phyloP scores from a whole-genome alignment of 2,329 filamentous ascomycete genomes.

The Ceratocystis papillata region DNA sequence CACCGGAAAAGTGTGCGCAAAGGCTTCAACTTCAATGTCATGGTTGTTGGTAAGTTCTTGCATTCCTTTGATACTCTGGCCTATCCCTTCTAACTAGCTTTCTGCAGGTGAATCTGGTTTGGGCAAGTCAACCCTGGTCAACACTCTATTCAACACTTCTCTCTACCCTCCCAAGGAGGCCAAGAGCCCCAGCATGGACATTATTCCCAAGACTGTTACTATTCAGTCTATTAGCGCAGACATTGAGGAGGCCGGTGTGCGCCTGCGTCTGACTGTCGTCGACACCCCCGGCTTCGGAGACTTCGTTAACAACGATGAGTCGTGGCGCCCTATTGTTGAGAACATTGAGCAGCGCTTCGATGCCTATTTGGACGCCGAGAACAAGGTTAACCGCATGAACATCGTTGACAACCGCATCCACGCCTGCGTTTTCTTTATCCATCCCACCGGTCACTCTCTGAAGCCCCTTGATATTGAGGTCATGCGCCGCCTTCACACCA shows the following conservation, averaged over 20 bases:
- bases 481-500: constrained; percentile 98
- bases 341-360: constrained; percentile 99
- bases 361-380: constrained; percentile 96
- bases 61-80: not conserved
- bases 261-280: constrained; percentile 89
- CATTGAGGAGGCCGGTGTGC: constrained; percentile 97
- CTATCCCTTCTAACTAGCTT: constrained; percentile 13
- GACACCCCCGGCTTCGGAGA: constrained; percentile 97
- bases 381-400: constrained; percentile 99
- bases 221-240: constrained; percentile 93
- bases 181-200: constrained; percentile 93
- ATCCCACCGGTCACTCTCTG: constrained; percentile 93
- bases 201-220: constrained; percentile 94
- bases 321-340: constrained; percentile 96
- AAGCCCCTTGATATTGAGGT: constrained; percentile 99
- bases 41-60: constrained; percentile 84
- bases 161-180: constrained; percentile 97
- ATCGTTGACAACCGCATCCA: constrained; percentile 99
- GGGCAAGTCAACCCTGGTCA: constrained; percentile 97
- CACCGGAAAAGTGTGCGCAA: constrained; percentile 99
- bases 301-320: constrained; percentile 99
- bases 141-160: constrained; percentile 99
- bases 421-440: constrained; percentile 98
- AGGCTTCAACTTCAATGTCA: constrained; percentile 99
- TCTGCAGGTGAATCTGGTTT: constrained; percentile 86